Evolutionary conservation across 148 eudicot species (phyloP).

Genomic region (Vaccinium corymbosum): DNA sequence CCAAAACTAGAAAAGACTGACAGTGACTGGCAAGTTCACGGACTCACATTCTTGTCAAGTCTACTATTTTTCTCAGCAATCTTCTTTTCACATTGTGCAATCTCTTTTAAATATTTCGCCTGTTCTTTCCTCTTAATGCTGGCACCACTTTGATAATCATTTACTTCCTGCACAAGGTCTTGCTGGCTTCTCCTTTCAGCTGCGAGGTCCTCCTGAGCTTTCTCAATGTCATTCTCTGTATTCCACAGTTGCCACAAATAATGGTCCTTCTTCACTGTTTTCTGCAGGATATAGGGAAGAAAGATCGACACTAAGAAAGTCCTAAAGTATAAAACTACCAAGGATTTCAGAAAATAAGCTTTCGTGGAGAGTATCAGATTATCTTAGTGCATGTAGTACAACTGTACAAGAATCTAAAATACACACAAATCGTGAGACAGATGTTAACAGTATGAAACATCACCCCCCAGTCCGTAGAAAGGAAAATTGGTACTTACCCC

Average conservation of each 20-base stretch:
- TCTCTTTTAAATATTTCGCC: constrained; percentile 64
- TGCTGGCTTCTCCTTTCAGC: constrained; percentile 55
- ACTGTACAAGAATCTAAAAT: background rate
- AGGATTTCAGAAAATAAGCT: background rate
- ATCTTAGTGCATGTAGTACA: background rate
- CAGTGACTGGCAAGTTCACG: background rate
- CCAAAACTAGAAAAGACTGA: background rate
- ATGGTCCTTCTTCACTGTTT: constrained; percentile 82
- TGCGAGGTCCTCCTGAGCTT: constrained; percentile 58
- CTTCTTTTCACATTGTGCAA: constrained; percentile 66
- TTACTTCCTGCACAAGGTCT: constrained; percentile 71
- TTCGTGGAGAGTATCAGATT: background rate
- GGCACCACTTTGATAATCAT: constrained; percentile 56
- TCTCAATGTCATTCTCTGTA: constrained; percentile 66
- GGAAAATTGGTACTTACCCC: background rate
- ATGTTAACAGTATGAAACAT: background rate
- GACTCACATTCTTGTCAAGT: constrained; percentile 71
- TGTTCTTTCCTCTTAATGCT: constrained; percentile 74
- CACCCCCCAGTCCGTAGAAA: background rate
- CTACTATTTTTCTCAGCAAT: constrained; percentile 61
- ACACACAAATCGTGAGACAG: background rate
- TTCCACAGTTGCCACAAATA: constrained; percentile 85
- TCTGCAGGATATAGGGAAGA: constrained; percentile 49
- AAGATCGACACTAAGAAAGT: background rate
- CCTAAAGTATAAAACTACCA: background rate